Percentiles rank a stretch among this genome's conserved stretches.
These are phyloP conservation scores for Polygonum aviculare DNA, from an alignment of 148 eudicot genomes.

Conservation along the genomic window DNA sequence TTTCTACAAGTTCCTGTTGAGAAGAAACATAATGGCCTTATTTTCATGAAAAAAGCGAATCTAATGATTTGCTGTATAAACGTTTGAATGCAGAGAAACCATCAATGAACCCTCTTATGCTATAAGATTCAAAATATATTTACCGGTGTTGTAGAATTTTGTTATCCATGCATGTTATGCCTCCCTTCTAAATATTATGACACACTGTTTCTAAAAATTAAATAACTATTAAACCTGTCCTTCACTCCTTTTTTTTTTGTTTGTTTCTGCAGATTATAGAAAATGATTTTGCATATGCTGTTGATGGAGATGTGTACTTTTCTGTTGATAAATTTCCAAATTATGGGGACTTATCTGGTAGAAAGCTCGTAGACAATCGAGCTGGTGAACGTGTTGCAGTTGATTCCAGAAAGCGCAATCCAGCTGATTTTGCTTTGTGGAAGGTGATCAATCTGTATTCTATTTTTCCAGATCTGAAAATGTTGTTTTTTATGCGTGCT, in stretches of 20 bases:
- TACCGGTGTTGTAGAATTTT: neutral
- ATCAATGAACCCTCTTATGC: neutral
- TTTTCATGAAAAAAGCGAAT: neutral
- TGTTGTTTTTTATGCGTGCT: neutral
- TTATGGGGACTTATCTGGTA: conserved; percentile 68
- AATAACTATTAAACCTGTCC: neutral
- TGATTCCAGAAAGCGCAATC: conserved; percentile 65
- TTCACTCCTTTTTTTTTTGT: neutral
- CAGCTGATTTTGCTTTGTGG: conserved; percentile 96
- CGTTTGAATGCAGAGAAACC: neutral
- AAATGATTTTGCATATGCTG: conserved; percentile 62
- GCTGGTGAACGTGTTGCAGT: conserved; percentile 92
- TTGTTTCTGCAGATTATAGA: conserved; percentile 49
- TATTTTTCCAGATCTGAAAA: neutral
- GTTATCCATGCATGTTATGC: neutral
- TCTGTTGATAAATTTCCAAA: conserved; percentile 60
- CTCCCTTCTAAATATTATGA: neutral
- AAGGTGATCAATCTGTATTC: conserved; percentile 34
- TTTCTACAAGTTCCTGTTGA: neutral
- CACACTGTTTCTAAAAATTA: neutral
- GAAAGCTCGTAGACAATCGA: conserved; percentile 79
- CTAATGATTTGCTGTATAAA: neutral
- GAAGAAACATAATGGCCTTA: neutral
- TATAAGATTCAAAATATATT: neutral
- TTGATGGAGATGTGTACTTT: conserved; percentile 92